Evolutionary conservation across 805 yeast genomes (phyloP), one percentile per base, ranked within the genome.

Genomic region (Cyberlindnera petersonii): DNA sequence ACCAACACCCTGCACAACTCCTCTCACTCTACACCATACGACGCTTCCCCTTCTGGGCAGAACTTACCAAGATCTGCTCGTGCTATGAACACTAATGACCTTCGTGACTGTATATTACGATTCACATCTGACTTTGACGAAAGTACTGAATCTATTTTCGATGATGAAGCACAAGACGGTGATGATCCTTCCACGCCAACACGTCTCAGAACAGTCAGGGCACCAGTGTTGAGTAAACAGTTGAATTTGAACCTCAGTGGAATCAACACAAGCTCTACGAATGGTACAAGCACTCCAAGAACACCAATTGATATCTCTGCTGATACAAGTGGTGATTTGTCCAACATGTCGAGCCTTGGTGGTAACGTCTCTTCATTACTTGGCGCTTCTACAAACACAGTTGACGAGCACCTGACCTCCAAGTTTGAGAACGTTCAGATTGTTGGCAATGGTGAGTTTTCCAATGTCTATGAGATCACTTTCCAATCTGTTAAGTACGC

Each of bases 371-470:
- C 55, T 6, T 35, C 52, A 1, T 37, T 40, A 16, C 36, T 43
- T n/a, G 40, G 45, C 18, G 61, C 64, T 7, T 62, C 42, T 8
- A 27, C 46, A 4, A 33, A 38, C 20, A 34, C 46, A 17, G 28
- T 58, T 14, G 75, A 69, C 51, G 64, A 64, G 24, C 77, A 74
- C 55, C 54, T 75, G 20, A 55, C 65, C 26, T 67, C 73, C 10
- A 69, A 69, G 49, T 75, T 75, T 44, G 55, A 81, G 17, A 79
- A 82, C 46, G 89, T 91, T 31, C 70, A 72, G 31, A 63, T 80
- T 31, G 65, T 91, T 17, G 96, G 96, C 3, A 68, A 74, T 24
- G 98, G 98, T 18, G 95, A 87, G 60, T 93, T 93, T 55, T 87
- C 96, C 3, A 69, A 77, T 17, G 98, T 94, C 14, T 93, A 79